These are phyloP conservation scores for Sclerotinia sclerotiorum DNA, from an alignment of 2,329 filamentous ascomycete genomes.

Conservation along the genomic window DNA sequence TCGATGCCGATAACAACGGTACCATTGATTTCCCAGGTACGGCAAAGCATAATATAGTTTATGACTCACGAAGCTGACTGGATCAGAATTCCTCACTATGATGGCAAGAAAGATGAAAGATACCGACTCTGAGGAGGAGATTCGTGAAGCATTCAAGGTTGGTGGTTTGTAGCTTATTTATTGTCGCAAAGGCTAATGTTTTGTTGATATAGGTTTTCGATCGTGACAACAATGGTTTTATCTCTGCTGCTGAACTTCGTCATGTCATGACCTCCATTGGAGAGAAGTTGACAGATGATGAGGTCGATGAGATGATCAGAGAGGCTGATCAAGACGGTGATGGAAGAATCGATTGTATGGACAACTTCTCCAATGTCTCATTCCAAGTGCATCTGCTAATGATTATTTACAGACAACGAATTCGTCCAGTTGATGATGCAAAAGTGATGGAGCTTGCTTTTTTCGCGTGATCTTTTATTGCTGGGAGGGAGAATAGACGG, in stretches of 20 bases:
- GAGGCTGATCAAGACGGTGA: constrained; percentile 89
- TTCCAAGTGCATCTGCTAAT: constrained; percentile 34
- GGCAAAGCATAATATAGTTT: constrained; percentile 34
- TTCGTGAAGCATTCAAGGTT: constrained; percentile 85
- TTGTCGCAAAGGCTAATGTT: constrained; percentile 16
- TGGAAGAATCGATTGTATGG: constrained; percentile 82
- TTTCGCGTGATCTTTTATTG: constrained; percentile 23
- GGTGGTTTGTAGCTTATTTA: constrained; percentile 22
- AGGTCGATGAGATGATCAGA: constrained; percentile 91
- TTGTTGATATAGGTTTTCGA: constrained; percentile 63
- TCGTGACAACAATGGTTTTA: constrained; percentile 89
- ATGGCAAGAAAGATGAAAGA: constrained; percentile 96
- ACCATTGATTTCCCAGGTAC: constrained; percentile 88
- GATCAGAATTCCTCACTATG: constrained; percentile 85
- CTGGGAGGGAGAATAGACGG: constrained; percentile 22
- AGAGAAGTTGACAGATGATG: constrained; percentile 86
- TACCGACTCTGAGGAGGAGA: constrained; percentile 88
- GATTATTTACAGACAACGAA: constrained; percentile 68
- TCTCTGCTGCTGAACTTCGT: constrained; percentile 82
- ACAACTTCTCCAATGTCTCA: background rate
- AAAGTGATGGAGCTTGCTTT: constrained; percentile 54
- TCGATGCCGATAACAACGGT: constrained; percentile 89
- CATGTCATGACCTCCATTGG: constrained; percentile 92
- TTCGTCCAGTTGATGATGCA: constrained; percentile 96
- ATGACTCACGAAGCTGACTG: constrained; percentile 35